Conservation (phyloP, 139 green algal species). For the Mesostigma viride region DNA sequence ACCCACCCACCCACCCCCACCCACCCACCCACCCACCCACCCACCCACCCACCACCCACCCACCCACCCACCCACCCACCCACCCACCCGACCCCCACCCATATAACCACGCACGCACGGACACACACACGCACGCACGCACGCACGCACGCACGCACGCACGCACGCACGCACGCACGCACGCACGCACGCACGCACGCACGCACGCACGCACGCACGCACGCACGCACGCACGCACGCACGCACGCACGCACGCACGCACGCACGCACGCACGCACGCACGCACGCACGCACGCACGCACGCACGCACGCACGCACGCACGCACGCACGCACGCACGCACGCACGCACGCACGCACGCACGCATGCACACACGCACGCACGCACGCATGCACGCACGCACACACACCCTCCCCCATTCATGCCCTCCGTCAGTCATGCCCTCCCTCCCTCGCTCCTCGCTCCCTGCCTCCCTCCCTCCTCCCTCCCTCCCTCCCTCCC, state of each 20-base stretch:
- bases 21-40: too few relatives aligned
- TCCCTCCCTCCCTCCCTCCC: too few relatives aligned
- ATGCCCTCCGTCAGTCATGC: too few relatives aligned
- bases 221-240: not conserved
- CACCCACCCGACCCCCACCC: too few relatives aligned
- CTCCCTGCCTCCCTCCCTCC: not conserved
- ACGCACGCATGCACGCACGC: not conserved
- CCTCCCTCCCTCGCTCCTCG: too few relatives aligned
- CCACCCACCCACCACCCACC: too few relatives aligned
- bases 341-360: not conserved
- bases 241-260: not conserved
- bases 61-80: too few relatives aligned
- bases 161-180: not conserved
- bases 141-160: not conserved
- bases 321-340: not conserved
- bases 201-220: not conserved
- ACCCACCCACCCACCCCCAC: too few relatives aligned
- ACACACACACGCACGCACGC: too few relatives aligned
- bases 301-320: not conserved
- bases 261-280: not conserved
- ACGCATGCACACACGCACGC: not conserved
- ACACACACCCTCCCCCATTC: too few relatives aligned
- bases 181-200: not conserved
- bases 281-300: not conserved
- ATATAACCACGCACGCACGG: too few relatives aligned